Base-by-base conservation (phyloP, 2,329 filamentous ascomycete species). In the Trematosphaeria pertusa region DNA sequence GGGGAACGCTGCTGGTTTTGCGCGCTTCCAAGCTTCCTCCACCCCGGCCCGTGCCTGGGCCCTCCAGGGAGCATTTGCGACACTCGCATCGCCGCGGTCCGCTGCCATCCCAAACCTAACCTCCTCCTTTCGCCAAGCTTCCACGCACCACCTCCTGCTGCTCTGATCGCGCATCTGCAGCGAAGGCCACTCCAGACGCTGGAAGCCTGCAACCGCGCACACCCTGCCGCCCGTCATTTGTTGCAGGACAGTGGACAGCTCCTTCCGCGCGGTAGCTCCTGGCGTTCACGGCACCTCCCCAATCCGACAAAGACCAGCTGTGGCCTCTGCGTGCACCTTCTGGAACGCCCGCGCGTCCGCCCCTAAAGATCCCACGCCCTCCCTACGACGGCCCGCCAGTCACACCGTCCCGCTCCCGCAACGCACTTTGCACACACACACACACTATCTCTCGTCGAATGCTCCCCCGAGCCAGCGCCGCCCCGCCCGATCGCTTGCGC, bases 61-160 rank as follows among this genome's bases (percentile, higher is more conserved):
- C 35, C 32, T 30, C 36, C 8, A 26, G 22, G 36, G 18, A 8
- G 17, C 20, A 10, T 41, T 40, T 52, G 52, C 52, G 49, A 52
- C 52, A 49, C 44, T 43, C 39, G 39, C 52, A 43, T 32, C 43
- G 46, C 48, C 45, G 48, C 46, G 48, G 48, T 33, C 38, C 48
- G 40, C 44, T 40, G n/a, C n/a, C 37, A 39, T 46, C 48, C 36
- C 39, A 45, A 43, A 37, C 38, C 41, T 20, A 35, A n/a, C n/a
- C n/a, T n/a, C 19, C 32, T 35, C 32, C 32, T 35, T 9, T 35
- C 32, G 14, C 7, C 24, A 12, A n/a, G n/a, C n/a, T n/a, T n/a
- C n/a, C n/a, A n/a, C n/a, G n/a, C n/a, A n/a, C n/a, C n/a, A n/a
- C n/a, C n/a, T n/a, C n/a, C n/a, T n/a, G n/a, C n/a, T n/a, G n/a